A percentile compares a stretch with the other conserved stretches of the same genome.
Evolutionary conservation across 2,329 filamentous ascomycete genomes (phyloP).

Genomic region (Dactylellina haptotyla): DNA sequence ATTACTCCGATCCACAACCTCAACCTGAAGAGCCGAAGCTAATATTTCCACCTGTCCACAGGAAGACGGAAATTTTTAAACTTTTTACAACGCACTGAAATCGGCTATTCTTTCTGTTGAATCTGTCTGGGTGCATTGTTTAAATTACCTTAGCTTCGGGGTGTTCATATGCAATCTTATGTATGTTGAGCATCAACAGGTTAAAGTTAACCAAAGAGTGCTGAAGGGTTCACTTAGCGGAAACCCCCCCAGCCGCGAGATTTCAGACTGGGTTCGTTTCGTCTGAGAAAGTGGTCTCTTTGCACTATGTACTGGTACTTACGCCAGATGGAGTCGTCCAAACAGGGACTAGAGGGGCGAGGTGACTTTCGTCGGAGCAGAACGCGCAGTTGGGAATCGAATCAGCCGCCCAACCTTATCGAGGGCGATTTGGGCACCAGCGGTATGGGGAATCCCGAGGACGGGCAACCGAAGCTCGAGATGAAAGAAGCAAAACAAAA

Average conservation of each 20-base stretch:
- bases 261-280: too few species aligned
- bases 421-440: constrained; percentile 30
- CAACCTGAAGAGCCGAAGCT: background rate
- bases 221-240: too few species aligned
- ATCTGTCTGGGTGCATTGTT: background rate
- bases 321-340: background rate
- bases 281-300: too few species aligned
- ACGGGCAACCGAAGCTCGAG: background rate
- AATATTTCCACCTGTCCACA: constrained; percentile 2
- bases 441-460: constrained; percentile 48
- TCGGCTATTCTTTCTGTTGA: constrained; percentile 42
- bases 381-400: constrained; percentile 46
- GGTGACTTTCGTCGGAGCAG: constrained; percentile 26
- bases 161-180: background rate
- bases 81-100: constrained; percentile 12
- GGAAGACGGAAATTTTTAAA: constrained; percentile 5
- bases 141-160: background rate
- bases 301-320: constrained; percentile 8
- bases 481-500: constrained; percentile 8
- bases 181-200: too few species aligned
- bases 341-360: background rate
- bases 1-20: constrained; percentile 35
- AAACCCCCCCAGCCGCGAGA: too few species aligned
- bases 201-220: too few species aligned
- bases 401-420: constrained; percentile 53